phyloP scores from a whole-genome alignment of 2,329 filamentous ascomycete species.

The Aspergillus flavus region DNA sequence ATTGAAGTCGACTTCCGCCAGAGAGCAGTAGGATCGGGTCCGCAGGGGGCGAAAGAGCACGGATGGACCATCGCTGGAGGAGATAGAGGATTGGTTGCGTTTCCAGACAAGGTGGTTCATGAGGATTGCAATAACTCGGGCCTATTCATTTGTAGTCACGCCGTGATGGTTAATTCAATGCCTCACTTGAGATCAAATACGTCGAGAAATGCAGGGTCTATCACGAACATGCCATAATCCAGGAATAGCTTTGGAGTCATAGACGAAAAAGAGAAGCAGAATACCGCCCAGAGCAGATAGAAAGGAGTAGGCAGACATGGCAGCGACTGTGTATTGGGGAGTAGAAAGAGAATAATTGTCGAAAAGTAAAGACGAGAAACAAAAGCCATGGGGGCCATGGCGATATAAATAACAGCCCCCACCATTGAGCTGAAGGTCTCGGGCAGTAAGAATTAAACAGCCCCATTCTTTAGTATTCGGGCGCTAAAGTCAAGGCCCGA shows the following conservation, averaged over 20 bases:
- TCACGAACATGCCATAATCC: background rate
- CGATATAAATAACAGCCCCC: background rate
- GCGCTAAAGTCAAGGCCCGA: background rate
- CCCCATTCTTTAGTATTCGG: background rate
- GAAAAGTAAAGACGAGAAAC: background rate
- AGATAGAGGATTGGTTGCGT: background rate
- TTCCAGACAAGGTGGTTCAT: background rate
- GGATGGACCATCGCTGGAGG: background rate
- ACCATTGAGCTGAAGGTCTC: background rate
- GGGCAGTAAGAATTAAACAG: background rate
- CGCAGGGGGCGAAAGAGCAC: background rate
- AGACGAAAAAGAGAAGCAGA: background rate
- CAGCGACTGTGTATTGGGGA: background rate
- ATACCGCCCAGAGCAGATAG: background rate
- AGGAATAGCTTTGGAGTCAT: background rate
- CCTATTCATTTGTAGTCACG: background rate
- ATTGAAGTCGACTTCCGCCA: constrained; percentile 1
- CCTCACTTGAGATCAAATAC: background rate
- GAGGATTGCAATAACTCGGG: background rate
- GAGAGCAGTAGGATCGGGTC: background rate
- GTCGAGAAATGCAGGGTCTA: background rate
- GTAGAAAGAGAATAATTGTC: background rate
- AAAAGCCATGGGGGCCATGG: background rate
- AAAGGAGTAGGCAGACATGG: background rate
- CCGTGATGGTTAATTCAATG: background rate